Evolutionary conservation across 495 filamentous ascomycete species (phyloP), one percentile per base, ranked within the genome.

Genomic region (Penicillium steckii): DNA sequence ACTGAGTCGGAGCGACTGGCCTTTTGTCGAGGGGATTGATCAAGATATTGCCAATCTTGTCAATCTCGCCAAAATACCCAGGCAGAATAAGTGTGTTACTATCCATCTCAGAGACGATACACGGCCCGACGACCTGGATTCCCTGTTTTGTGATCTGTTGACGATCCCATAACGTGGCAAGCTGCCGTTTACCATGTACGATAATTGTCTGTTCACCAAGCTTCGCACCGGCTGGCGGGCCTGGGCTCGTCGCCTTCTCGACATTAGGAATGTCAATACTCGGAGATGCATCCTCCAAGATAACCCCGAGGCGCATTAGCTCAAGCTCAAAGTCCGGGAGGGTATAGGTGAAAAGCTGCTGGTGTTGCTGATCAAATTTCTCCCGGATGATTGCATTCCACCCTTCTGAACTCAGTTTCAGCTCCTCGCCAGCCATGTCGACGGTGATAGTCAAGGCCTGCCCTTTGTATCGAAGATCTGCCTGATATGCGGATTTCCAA

Each of bases 1-100:
- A 60, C 4, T 44, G 37, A 2, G 30, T 59, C 9, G 50, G 44
- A 8, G 24, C 35, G 0, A 18, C 30, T 9, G 49, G 25, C 29
- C 55, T 46, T 23, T 67, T 57, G 13, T 65, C 62, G 0, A 52
- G 50, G 1, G 73, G 68, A 0, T 64, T 67, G 48, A 80, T 80
- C 33, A 77, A 55, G 13, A 80, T 77, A 52, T 80, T 80, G 2
- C 73, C 74, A 12, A 76, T 67, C 6, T 44, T 44, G 43, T 77
- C 74, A 6, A 77, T 67, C 38, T 76, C 71, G 12, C 65, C 74
- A 29, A 61, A 64, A 35, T 68, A 74, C 1, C 76, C 75, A 1
- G 76, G 77, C 18, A 77, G 66, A 23, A 80, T 72, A 0, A 79
- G 54, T 0, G 76, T 79, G 53, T 78, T 80, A 46, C 73, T 77